Evolutionary conservation across 129 eudicot genomes (phyloP).

Genomic region (Escallonia rubra): DNA sequence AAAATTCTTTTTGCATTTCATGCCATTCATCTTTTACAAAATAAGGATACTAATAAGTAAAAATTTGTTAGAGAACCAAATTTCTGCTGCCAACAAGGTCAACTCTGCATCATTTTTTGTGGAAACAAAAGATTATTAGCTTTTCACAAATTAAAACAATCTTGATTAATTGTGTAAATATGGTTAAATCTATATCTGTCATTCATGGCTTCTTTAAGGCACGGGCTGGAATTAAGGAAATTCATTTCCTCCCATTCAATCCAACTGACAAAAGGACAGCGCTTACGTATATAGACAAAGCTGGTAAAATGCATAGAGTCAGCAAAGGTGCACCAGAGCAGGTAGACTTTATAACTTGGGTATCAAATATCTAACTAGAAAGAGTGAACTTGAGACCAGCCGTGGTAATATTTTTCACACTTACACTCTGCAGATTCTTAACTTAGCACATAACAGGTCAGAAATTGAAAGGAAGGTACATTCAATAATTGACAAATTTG

Average conservation of each 20-base stretch:
- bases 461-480: constrained; percentile 58
- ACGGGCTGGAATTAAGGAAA: constrained; percentile 78
- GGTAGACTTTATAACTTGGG: constrained; percentile 23
- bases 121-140: too few species aligned
- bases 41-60: not conserved
- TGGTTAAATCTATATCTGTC: too few species aligned
- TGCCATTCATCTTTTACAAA: not conserved
- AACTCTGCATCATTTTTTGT: too few species aligned
- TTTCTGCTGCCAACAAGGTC: too few species aligned
- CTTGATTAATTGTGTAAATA: too few species aligned
- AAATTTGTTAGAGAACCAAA: not conserved
- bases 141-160: too few species aligned
- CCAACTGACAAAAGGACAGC: constrained; percentile 95
- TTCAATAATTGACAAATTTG: constrained; percentile 69
- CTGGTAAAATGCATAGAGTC: constrained; percentile 84
- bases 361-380: not conserved
- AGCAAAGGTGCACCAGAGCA: constrained; percentile 99
- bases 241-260: constrained; percentile 88
- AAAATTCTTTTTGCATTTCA: not conserved
- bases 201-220: constrained; percentile 51
- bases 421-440: constrained; percentile 47
- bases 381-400: not conserved
- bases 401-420: not conserved
- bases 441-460: constrained; percentile 71
- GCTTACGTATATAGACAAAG: constrained; percentile 61